Conservation (phyloP, 2,329 filamentous ascomycete genomes). For the Diaporthe humulicola region DNA sequence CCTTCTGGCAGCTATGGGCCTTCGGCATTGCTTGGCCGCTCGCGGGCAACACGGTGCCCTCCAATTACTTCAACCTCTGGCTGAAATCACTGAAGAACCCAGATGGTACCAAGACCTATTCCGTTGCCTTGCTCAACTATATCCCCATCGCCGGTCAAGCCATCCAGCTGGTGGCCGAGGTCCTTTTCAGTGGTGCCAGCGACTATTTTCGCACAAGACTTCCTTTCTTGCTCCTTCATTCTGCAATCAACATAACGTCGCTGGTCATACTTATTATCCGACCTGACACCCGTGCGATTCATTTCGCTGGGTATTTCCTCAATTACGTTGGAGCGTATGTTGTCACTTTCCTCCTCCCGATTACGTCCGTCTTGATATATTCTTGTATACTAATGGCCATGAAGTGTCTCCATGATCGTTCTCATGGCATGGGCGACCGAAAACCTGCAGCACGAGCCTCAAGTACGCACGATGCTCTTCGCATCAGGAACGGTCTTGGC, state of each 20-base stretch:
- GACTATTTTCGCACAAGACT: constrained; percentile 21
- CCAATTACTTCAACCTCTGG: constrained; percentile 37
- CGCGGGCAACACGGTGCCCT: constrained; percentile 20
- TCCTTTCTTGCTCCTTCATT: constrained; percentile 30
- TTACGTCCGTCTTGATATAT: too few species aligned
- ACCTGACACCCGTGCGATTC: neutral
- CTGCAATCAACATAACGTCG: constrained; percentile 31
- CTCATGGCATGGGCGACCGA: constrained; percentile 29
- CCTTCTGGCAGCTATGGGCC: constrained; percentile 34
- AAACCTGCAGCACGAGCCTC: constrained; percentile 29
- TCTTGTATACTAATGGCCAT: neutral
- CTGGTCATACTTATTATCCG: constrained; percentile 27
- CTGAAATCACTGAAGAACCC: constrained; percentile 34
- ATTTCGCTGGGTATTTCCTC: constrained; percentile 32
- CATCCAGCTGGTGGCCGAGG: constrained; percentile 22
- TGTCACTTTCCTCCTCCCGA: too few species aligned
- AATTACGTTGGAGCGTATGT: constrained; percentile 32
- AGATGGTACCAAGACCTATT: constrained; percentile 26
- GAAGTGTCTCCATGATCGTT: constrained; percentile 28
- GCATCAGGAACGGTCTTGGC: constrained; percentile 32
- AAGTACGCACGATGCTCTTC: constrained; percentile 33
- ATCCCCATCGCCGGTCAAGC: constrained; percentile 35
- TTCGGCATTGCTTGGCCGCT: constrained; percentile 29
- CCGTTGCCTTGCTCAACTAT: constrained; percentile 34
- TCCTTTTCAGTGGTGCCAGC: constrained; percentile 33